These are phyloP conservation scores for Penicillium cosmopolitanum DNA, from an alignment of 495 filamentous ascomycete species.

Conservation along the genomic window DNA sequence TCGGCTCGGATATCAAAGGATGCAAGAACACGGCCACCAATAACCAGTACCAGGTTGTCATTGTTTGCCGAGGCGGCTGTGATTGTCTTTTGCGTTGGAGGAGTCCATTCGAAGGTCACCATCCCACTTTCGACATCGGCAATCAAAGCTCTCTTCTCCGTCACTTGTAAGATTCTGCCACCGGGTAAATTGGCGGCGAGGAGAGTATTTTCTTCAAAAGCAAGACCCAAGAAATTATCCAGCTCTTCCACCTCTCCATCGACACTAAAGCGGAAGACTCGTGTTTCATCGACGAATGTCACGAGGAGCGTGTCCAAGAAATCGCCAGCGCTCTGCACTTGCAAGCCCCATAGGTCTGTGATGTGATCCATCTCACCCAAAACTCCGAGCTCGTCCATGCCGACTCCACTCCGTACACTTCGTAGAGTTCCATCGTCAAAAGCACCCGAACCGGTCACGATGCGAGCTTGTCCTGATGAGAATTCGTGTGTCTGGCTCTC, in stretches of 20 bases:
- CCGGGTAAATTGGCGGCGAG: constrained; percentile 64
- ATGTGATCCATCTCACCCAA: constrained; percentile 80
- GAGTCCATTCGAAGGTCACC: constrained; percentile 68
- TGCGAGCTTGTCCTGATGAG: constrained; percentile 90
- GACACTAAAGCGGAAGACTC: constrained; percentile 75
- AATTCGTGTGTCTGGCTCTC: constrained; percentile 84
- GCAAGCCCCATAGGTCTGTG: constrained; percentile 67
- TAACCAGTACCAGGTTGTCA: constrained; percentile 67
- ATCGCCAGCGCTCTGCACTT: constrained; percentile 48
- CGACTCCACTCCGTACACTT: constrained; percentile 90
- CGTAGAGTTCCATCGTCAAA: constrained; percentile 83
- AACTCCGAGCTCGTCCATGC: constrained; percentile 84
- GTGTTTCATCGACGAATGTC: constrained; percentile 81
- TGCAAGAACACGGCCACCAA: constrained; percentile 68
- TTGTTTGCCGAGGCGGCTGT: constrained; percentile 78
- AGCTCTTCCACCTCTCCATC: constrained; percentile 87
- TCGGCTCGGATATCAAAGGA: constrained; percentile 65
- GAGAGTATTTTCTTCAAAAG: constrained; percentile 72
- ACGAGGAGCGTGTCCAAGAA: constrained; percentile 72
- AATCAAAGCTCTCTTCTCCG: constrained; percentile 61
- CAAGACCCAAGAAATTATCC: constrained; percentile 69
- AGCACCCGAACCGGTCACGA: constrained; percentile 90
- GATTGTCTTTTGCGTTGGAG: constrained; percentile 61
- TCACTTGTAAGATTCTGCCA: constrained; percentile 77
- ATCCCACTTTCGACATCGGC: constrained; percentile 72